Base-by-base conservation (phyloP, 2,329 filamentous ascomycete genomes). In the Fusarium sp. region DNA sequence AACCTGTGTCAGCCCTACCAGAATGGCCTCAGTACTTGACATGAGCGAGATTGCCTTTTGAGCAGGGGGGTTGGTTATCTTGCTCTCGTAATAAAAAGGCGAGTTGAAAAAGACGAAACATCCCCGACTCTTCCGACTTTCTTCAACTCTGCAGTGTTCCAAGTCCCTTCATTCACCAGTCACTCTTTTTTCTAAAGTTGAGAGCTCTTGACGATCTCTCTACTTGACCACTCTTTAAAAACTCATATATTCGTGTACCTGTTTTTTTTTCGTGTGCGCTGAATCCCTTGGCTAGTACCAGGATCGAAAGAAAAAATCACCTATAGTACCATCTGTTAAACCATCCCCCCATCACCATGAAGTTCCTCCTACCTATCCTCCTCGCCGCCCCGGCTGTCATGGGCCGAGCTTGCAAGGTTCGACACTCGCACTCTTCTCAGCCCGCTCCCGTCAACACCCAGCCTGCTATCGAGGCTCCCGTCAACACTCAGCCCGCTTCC, bases 1-100 rank as follows among this genome's bases (percentile, higher is more conserved):
- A 59, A 60, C 49, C 16, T 73, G 76, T 76, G 55, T 76, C 76
- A 77, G 76, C 76, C 76, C 74, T 78, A 77, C 70, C 49, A 22
- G 59, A 77, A 72, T 71, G 75, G 71, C 71, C 72, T 78, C 70
- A 75, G 74, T 65, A 14, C 40, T 62, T 31, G 36, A 36, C 69
- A 55, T 40, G 64, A 64, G 35, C 60, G 67, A 74, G 38, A 77
- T 73, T 77, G 55, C 42, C 10, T 29, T 20, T 6, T 35, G 24
- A 58, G 68, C 71, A 65, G 64, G 72, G 51, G 46, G 31, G 31
- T 29, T 29, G 27, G 29, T 31, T 31, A 31, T 33, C 42, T 33
- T 22, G 20, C 64, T 46, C 46, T 61, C 53, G 29, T 58, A 14
- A 61, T 51, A 53, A 67, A 29, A 29, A n/a, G 49, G 5, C 8